Evolutionary conservation across 1,139 yeast genomes (phyloP), one percentile per base, ranked within the genome.

Genomic region (Yamadazyma friedrichii): DNA sequence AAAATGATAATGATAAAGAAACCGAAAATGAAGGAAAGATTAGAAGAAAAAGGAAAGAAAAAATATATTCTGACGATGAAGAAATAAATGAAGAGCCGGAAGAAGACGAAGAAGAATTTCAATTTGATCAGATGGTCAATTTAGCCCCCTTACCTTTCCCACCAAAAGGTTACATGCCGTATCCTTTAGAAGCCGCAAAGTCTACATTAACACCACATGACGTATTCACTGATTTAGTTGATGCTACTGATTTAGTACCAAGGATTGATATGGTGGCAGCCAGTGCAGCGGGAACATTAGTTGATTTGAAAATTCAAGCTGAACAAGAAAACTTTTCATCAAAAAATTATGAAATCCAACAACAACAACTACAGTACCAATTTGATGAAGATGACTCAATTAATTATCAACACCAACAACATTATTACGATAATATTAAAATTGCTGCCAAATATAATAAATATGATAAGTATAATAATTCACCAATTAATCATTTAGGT

Each of bases 71-170:
- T 20, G 25, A 39, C 8, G 36, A 37, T 24, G 40, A 29, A 22
- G 35, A 42, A 28, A 36, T 36, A 22, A 36, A 40, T 15, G 40
- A 40, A 10, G 45, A 36, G 16, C 22, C 13, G 4, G 37, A 9
- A 4, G 15, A 15, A 9, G 31, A 31, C 9, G 36, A 33, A 32
- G 32, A 9, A n/a, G 30, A n/a, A 6, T 6, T n/a, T n/a, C 15
- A 20, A 20, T 6, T 31, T 10, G 39, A 15, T 10, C 12, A 38
- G 8, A 59, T 53, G 42, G 51, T 60, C 9, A 53, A 58, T 36
- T 58, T 70, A n/a, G 74, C 76, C 2, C 78, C 77, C 8, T 56
- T 72, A 31, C 76, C 77, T 6, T 71, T 72, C 43, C 77, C 78
- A 6, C 78, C 77, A 0, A 64, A 65, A n/a, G 65, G 68, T 46